Base-by-base conservation (phyloP, 768 basidiomycete genomes). In the Leccinellum luteum region DNA sequence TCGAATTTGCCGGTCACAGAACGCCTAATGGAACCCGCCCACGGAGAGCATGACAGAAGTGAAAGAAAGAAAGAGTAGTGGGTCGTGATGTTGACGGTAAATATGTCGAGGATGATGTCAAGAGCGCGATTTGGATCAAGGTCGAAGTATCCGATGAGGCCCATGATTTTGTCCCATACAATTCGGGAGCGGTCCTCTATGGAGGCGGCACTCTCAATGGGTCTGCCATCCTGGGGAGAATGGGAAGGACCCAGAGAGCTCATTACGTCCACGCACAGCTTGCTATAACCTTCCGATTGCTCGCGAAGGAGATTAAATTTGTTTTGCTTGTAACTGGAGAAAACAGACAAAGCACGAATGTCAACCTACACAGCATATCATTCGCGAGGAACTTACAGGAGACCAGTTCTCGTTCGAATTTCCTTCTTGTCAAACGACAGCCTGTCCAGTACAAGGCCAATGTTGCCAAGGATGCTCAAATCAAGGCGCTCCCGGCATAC, bases 231-330 rank as follows among this genome's bases (percentile, higher is more conserved):
- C 21, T 77, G 69, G 27, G 84, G 69, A 4, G 85, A 85, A 72
- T 94, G 90, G 8, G 91, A 75, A 23, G 86, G 85, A 2, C 91
- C 92, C 51, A 94, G 74, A 65, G 81, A 83, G 61, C 86, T 86
- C 12, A 86, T 85, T 38, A 99, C 77, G 66, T 98, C 92, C 10
- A 89, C 84, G 27, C 88, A 84, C 31, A 98, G 84, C 72, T 95
- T 94, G 70, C 92, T 92, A 76, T 94, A 99, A 8, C 97, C 97
- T 76, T 98, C 96, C 1, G 94, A 94, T 66, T 97, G 92, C 75
- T 99, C 97, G 35, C 97, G 89, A 15, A 98, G 83, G 38, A 99
- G 83, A 69, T 98, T 99, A 79, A 95, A 96, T 74, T 98, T 99
- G 76, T 94, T 94, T 73, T 99, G 96, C 73, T 94, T 94, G 78